phyloP scores from a whole-genome alignment of 805 yeast species.

The Suhomyces sp. region DNA sequence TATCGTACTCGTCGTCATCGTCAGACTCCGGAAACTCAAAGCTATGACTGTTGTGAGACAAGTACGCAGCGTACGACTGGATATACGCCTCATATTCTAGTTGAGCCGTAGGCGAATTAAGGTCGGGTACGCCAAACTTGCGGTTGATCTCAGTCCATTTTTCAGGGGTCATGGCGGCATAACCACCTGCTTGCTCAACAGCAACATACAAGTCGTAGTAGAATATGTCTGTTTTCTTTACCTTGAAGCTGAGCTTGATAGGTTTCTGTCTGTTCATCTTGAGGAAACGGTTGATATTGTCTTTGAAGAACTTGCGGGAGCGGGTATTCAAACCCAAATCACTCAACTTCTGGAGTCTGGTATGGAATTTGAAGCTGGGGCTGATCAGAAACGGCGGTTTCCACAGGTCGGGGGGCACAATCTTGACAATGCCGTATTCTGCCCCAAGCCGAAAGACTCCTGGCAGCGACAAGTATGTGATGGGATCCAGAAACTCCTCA shows the following conservation, averaged over 20 bases:
- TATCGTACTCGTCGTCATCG: slow-evolving; percentile 28
- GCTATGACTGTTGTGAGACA: slow-evolving; percentile 20
- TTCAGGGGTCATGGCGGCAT: slow-evolving; percentile 12
- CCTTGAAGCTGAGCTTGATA: slow-evolving; percentile 20
- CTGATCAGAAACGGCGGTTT: slow-evolving; percentile 55
- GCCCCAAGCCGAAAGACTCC: slow-evolving; percentile 42
- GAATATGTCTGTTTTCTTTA: slow-evolving; percentile 16
- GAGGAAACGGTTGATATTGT: slow-evolving; percentile 57
- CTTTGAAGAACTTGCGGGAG: slow-evolving; percentile 58
- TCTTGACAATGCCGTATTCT: slow-evolving; percentile 49
- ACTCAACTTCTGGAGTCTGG: slow-evolving; percentile 63
- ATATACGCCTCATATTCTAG: slow-evolving; percentile 24
- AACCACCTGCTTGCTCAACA: slow-evolving; percentile 26
- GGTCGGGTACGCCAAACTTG: slow-evolving; percentile 9
- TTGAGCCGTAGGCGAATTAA: slow-evolving; percentile 14
- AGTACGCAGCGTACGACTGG: slow-evolving; percentile 31
- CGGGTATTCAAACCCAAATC: slow-evolving; percentile 64
- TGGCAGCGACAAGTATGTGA: slow-evolving; percentile 42
- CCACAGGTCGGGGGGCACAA: slow-evolving; percentile 54
- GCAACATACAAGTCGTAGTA: slow-evolving; percentile 40
- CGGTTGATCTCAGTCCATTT: slow-evolving; percentile 24
- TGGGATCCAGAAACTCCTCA: slow-evolving; percentile 49
- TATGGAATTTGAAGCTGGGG: slow-evolving; percentile 56
- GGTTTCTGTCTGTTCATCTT: slow-evolving; percentile 36
- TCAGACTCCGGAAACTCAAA: slow-evolving; percentile 31